phyloP scores from a whole-genome alignment of 768 basidiomycete species.

The Pulveroboletus sp. region DNA sequence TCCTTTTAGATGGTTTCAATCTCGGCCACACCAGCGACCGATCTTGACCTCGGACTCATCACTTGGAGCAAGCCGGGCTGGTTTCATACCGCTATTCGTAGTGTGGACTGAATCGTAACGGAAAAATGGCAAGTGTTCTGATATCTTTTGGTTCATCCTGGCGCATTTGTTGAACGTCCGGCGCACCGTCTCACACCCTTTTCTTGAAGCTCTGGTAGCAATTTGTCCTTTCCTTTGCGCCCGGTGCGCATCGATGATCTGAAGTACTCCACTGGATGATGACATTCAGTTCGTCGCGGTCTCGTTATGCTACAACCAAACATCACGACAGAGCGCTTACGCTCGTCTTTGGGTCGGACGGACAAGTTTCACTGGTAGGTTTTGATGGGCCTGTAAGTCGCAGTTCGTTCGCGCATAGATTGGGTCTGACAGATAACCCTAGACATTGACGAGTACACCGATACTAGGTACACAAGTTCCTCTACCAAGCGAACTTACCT shows the following conservation, averaged over 20 bases:
- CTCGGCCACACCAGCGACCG: background rate
- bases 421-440: background rate
- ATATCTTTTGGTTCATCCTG: constrained; percentile 1
- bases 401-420: background rate
- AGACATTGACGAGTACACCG: constrained; percentile 7
- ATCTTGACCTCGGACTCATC: background rate
- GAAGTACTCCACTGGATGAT: constrained; percentile 16
- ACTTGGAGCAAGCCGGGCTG: constrained; percentile 1
- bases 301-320: constrained; percentile 6
- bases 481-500: background rate
- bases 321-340: constrained; percentile 20
- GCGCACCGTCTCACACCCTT: constrained; percentile 1
- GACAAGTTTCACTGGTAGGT: constrained; percentile 28
- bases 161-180: constrained; percentile 1
- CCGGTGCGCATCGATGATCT: constrained; percentile 30
- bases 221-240: constrained; percentile 18
- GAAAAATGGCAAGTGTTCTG: background rate
- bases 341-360: constrained; percentile 26
- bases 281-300: constrained; percentile 10
- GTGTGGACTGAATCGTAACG: constrained; percentile 12
- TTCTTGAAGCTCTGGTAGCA: constrained; percentile 17
- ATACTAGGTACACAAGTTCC: constrained; percentile 5
- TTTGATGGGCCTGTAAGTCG: constrained; percentile 12
- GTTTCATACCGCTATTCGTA: background rate
- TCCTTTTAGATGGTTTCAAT: constrained; percentile 5